phyloP scores from a whole-genome alignment of 805 yeast species.

The Kodamaea laetipori region DNA sequence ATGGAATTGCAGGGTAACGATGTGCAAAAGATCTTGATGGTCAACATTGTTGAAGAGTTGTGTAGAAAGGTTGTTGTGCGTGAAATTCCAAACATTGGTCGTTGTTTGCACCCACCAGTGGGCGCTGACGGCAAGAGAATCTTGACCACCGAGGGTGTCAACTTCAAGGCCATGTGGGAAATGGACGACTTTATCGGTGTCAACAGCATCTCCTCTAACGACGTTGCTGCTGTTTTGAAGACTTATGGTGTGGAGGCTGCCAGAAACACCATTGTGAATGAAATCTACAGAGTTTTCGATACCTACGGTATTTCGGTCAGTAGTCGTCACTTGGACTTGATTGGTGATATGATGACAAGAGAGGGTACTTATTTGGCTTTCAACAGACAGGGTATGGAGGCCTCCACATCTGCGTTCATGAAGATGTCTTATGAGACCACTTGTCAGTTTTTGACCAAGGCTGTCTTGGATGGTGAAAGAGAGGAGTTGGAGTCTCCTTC shows the following conservation, averaged over 20 bases:
- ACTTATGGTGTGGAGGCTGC: conserved; percentile 99
- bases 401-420: conserved; percentile 93
- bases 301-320: conserved; percentile 95
- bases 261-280: conserved; percentile 93
- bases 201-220: conserved; percentile 87
- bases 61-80: conserved; percentile 90
- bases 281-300: conserved; percentile 92
- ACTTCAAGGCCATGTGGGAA: conserved; percentile 97
- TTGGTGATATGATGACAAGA: conserved; percentile 99
- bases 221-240: conserved; percentile 82
- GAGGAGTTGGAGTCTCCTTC: conserved; percentile 91
- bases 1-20: conserved; percentile 74
- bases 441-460: conserved; percentile 94
- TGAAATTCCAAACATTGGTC: conserved; percentile 86
- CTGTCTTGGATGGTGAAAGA: conserved; percentile 87
- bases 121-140: conserved; percentile 64
- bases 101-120: conserved; percentile 82
- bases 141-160: conserved; percentile 96
- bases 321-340: conserved; percentile 89
- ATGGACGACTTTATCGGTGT: conserved; percentile 92
- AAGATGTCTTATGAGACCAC: conserved; percentile 99
- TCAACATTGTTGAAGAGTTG: conserved; percentile 89
- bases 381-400: conserved; percentile 97
- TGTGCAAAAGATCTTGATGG: conserved; percentile 93
- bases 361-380: conserved; percentile 96